These are phyloP conservation scores for Gliomastix tumulicola DNA, from an alignment of 2,329 filamentous ascomycete genomes.

Conservation along the genomic window DNA sequence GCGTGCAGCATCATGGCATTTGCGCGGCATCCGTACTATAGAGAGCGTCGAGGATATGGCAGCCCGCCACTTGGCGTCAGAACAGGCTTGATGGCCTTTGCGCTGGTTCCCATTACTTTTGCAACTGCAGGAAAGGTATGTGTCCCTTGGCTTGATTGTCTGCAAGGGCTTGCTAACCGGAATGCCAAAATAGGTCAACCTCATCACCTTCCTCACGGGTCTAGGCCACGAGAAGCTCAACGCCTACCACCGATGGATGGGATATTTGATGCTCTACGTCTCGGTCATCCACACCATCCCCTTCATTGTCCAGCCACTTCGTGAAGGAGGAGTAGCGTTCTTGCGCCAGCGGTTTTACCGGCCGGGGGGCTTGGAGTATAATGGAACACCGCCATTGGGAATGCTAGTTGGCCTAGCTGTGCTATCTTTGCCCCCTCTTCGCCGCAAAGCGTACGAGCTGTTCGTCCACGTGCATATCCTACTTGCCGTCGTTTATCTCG, in stretches of 20 bases:
- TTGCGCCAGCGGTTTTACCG: not conserved
- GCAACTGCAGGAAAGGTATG: too few species aligned
- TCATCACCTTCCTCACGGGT: constrained; percentile 57
- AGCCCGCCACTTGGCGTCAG: too few species aligned
- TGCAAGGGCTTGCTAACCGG: too few species aligned
- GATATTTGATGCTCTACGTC: constrained; percentile 53
- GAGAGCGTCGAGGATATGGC: too few species aligned
- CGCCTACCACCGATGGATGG: constrained; percentile 59
- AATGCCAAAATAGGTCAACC: constrained; percentile 46
- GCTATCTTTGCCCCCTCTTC: not conserved
- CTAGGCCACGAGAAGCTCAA: constrained; percentile 61
- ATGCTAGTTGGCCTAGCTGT: not conserved
- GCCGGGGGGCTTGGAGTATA: not conserved
- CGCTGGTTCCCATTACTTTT: too few species aligned
- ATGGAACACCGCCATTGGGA: not conserved
- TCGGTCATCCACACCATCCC: constrained; percentile 56
- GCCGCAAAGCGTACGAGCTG: too few species aligned
- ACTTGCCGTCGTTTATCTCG: too few species aligned
- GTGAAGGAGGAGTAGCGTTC: not conserved
- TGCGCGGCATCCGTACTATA: too few species aligned
- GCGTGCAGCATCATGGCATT: too few species aligned
- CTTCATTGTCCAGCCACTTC: constrained; percentile 50
- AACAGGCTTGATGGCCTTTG: too few species aligned
- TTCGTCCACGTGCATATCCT: too few species aligned
- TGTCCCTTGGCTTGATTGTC: too few species aligned